Base-by-base conservation (phyloP, 2,329 filamentous ascomycete genomes). In the Cercospora sp. region DNA sequence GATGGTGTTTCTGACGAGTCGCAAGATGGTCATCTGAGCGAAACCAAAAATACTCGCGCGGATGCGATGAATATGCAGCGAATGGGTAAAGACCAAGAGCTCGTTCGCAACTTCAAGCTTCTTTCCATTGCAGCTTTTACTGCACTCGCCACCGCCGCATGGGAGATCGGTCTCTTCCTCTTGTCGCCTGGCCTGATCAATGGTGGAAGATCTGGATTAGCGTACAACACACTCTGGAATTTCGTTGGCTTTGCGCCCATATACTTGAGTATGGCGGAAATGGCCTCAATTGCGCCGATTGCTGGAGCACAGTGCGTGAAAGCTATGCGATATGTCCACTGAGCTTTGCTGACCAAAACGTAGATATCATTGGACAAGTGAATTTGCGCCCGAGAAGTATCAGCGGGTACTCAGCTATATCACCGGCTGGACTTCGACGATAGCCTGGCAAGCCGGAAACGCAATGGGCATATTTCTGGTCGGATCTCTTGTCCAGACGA, bases 271-370 rank as follows among this genome's bases (percentile, higher is more conserved):
- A 45, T 77, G 53, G 74, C 76, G 2, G 77, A 78, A 64, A 74
- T 78, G 70, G 74, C 75, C 5, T 74, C 72, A 2, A 77, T 78
- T 73, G 74, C 74, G 16, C 75, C 75, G 12, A 69, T 55, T 18
- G 63, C 69, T 32, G 71, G 71, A 12, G 66, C 66, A 32, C 68
- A 69, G 61, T 63, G 16, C 8, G 58, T 40, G 58, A 2, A 12
- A 3, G 7, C 9, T 1, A 28, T 18, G 61, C 18, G 5, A 34
- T 55, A 28, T 55, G 26, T 24, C 13, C n/a, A 3, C 5, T 18
- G 10, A 9, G 16, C 6, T n/a, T 53, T 7, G 26, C 28, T 61
- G 32, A 61, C 18, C 7, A n/a, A 8, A 24, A n/a, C 3, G 1
- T 32, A 53, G 43, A 37, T 70, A 73, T 40, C 71, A 70, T 55